These are phyloP conservation scores for Trichophyton benhamiae DNA, from an alignment of 2,329 filamentous ascomycete genomes.

Conservation along the genomic window DNA sequence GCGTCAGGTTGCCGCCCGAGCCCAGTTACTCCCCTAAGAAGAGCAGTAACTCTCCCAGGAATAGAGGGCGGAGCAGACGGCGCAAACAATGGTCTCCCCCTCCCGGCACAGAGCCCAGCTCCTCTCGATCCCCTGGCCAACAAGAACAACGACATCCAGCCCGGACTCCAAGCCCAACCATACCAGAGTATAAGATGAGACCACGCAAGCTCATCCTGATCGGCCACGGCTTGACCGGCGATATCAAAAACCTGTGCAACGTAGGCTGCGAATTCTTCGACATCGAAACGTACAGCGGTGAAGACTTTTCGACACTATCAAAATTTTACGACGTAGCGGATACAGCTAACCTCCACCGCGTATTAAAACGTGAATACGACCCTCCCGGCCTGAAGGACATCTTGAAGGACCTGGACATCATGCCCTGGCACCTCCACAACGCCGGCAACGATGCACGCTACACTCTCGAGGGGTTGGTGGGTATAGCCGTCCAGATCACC, in stretches of 20 bases:
- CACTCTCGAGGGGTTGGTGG: slow-evolving; percentile 62
- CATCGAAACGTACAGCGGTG: slow-evolving; percentile 22
- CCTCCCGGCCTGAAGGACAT: slow-evolving; percentile 44
- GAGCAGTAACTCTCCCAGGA: not conserved
- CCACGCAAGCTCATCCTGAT: slow-evolving; percentile 58
- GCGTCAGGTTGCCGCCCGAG: not conserved
- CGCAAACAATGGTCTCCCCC: too few relatives aligned
- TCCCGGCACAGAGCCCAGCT: too few relatives aligned
- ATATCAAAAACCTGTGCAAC: slow-evolving; percentile 54
- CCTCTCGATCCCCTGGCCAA: too few relatives aligned
- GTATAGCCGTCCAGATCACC: slow-evolving; percentile 38
- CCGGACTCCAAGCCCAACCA: not conserved
- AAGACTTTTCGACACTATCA: not conserved
- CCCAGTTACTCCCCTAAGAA: too few relatives aligned
- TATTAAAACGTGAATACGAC: slow-evolving; percentile 44
- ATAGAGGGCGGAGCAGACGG: not conserved
- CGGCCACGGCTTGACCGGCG: slow-evolving; percentile 58
- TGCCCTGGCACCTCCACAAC: slow-evolving; percentile 61
- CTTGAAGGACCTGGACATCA: slow-evolving; percentile 52
- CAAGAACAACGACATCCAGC: too few relatives aligned
- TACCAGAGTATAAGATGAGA: slow-evolving; percentile 9
- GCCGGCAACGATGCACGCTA: slow-evolving; percentile 76
- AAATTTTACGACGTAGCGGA: slow-evolving; percentile 54
- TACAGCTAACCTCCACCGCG: slow-evolving; percentile 58
- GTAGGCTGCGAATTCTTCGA: slow-evolving; percentile 41